Evolutionary conservation across 1,284 basidiomycete genomes (phyloP).

Genomic region (Termitomyces sp.): DNA sequence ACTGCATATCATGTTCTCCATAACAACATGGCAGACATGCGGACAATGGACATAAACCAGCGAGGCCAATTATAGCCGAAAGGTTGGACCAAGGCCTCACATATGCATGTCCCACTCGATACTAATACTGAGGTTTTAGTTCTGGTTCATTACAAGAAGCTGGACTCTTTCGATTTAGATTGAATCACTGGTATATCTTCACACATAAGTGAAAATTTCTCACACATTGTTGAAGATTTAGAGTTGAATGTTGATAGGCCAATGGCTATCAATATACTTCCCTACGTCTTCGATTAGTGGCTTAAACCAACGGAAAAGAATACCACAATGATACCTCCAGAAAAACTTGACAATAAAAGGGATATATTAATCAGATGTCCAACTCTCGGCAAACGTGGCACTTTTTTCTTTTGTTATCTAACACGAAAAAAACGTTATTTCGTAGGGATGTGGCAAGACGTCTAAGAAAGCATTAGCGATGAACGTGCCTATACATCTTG

Average conservation of each 20-base stretch:
- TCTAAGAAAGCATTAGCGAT: slow-evolving; percentile 25
- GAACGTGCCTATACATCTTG: slow-evolving; percentile 34
- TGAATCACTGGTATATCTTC: not conserved
- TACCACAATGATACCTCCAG: slow-evolving; percentile 20
- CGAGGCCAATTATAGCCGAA: not conserved
- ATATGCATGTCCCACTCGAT: no score
- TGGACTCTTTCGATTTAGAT: not conserved
- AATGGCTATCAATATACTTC: slow-evolving; percentile 2
- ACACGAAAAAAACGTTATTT: slow-evolving; percentile 30
- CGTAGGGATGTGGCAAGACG: slow-evolving; percentile 24
- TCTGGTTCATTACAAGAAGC: not conserved
- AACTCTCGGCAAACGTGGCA: slow-evolving; percentile 18
- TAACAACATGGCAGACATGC: no score
- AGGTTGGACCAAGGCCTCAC: no score
- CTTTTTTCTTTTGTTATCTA: slow-evolving; percentile 28
- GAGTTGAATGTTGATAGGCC: not conserved
- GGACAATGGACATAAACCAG: no score
- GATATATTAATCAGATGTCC: slow-evolving; percentile 15
- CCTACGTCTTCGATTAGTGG: slow-evolving; percentile 18
- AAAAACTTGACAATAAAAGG: slow-evolving; percentile 5
- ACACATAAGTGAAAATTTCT: not conserved
- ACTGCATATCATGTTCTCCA: no score
- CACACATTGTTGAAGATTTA: not conserved
- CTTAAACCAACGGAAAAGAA: slow-evolving; percentile 10
- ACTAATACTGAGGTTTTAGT: not conserved